A percentile compares a stretch with the other conserved stretches of the same genome.
phyloP scores from a whole-genome alignment of 345 rosid species.

The Lepidium sativum region DNA sequence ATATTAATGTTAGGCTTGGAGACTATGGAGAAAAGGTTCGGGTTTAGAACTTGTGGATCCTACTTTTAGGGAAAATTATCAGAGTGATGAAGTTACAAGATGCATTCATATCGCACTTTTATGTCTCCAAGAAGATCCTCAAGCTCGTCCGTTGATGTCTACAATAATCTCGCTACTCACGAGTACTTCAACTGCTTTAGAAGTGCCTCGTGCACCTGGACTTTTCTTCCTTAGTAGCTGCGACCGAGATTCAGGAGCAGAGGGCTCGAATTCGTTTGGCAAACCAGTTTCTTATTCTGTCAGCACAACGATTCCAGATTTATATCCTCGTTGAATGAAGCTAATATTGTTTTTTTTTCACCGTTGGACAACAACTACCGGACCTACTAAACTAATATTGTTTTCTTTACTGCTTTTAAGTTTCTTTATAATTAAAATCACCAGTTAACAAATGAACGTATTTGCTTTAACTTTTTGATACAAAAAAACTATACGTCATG shows the following conservation, averaged over 20 bases:
- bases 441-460: too few species aligned
- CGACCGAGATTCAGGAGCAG: background rate
- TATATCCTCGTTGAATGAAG: constrained; percentile 6
- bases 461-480: background rate
- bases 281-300: background rate
- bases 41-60: background rate
- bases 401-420: background rate
- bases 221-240: background rate
- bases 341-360: too few species aligned
- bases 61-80: background rate
- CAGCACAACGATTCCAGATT: background rate
- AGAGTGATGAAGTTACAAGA: constrained; percentile 9
- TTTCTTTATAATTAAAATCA: too few species aligned
- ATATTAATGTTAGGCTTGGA: constrained; percentile 18
- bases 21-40: constrained; percentile 9
- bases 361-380: too few species aligned
- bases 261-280: background rate
- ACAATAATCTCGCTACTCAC: constrained; percentile 2
- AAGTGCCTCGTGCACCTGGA: constrained; percentile 25
- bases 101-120: constrained; percentile 21
- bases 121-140: constrained; percentile 21
- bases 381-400: too few species aligned
- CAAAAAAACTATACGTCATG: too few species aligned
- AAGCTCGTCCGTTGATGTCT: constrained; percentile 16
- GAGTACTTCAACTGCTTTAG: constrained; percentile 6